phyloP scores from a whole-genome alignment of 495 filamentous ascomycete genomes.

The Choiromyces venosus region DNA sequence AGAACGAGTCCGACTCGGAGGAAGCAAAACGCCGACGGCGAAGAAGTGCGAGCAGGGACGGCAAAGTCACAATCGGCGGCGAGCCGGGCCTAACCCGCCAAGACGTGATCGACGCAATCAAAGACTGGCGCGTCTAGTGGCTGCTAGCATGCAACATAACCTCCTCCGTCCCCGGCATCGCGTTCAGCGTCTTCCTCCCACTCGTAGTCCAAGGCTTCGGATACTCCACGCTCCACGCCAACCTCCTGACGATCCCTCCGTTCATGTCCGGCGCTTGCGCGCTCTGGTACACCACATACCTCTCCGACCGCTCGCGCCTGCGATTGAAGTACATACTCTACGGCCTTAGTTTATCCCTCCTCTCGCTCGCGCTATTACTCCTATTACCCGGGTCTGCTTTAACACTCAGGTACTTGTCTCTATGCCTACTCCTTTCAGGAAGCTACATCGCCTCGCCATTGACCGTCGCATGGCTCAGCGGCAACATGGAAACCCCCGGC shows the following conservation, averaged over 20 bases:
- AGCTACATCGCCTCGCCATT: conserved; percentile 53
- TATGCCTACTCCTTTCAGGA: conserved; percentile 54
- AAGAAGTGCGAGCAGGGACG: neutral
- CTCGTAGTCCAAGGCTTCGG: conserved; percentile 49
- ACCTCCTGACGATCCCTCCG: conserved; percentile 55
- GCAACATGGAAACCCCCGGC: conserved; percentile 51
- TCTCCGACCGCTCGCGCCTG: conserved; percentile 46
- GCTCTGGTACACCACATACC: conserved; percentile 49
- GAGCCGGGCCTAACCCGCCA: conserved; percentile 44
- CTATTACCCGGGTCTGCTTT: conserved; percentile 43
- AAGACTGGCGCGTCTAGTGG: conserved; percentile 52
- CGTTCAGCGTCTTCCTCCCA: conserved; percentile 55
- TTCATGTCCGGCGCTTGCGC: conserved; percentile 50
- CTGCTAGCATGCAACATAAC: conserved; percentile 53
- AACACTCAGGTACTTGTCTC: conserved; percentile 47
- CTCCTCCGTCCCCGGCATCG: conserved; percentile 51
- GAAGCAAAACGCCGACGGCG: neutral
- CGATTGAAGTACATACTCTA: conserved; percentile 51
- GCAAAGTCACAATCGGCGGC: conserved; percentile 41
- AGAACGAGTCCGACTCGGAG: conserved; percentile 3
- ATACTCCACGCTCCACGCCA: conserved; percentile 48
- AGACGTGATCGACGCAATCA: conserved; percentile 50
- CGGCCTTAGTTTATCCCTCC: conserved; percentile 48
- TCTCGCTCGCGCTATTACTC: conserved; percentile 46
- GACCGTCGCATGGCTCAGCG: conserved; percentile 54